phyloP scores from a whole-genome alignment of 179 eudicot genomes.

The Amaranthus tricolor region DNA sequence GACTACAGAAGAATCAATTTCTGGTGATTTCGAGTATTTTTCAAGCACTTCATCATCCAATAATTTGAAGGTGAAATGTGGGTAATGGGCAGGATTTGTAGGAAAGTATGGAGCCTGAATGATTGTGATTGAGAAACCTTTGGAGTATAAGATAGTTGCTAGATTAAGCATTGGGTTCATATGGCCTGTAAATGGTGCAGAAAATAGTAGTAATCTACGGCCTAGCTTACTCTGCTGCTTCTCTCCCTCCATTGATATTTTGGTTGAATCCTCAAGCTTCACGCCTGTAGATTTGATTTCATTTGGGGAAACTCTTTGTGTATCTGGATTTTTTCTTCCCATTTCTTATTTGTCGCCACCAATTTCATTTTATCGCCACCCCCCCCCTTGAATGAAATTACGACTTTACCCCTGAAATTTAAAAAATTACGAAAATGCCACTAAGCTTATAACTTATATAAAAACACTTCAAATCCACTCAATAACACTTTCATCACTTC shows the following conservation, averaged over 20 bases:
- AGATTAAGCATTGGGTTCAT: slow-evolving; percentile 28
- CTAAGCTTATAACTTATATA: no score
- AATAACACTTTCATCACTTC: no score
- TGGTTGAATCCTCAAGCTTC: neutral
- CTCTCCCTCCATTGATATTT: slow-evolving; percentile 26
- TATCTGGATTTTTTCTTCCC: no score
- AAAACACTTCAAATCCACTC: no score
- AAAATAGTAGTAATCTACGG: slow-evolving; percentile 17
- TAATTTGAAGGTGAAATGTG: slow-evolving; percentile 45
- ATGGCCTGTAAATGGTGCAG: slow-evolving; percentile 34
- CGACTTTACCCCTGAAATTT: no score
- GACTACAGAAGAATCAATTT: slow-evolving; percentile 22
- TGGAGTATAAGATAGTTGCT: slow-evolving; percentile 31
- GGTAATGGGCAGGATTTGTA: slow-evolving; percentile 40
- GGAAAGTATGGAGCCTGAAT: slow-evolving; percentile 46
- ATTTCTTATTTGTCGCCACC: no score
- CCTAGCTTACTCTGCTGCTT: neutral
- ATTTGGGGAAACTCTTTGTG: no score
- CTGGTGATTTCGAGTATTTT: slow-evolving; percentile 19
- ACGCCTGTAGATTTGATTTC: slow-evolving; percentile 32
- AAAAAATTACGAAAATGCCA: no score
- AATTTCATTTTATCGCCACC: no score
- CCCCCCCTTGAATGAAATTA: no score
- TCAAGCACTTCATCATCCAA: slow-evolving; percentile 39
- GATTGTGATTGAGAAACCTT: slow-evolving; percentile 49